Base-by-base conservation (phyloP, 2,329 filamentous ascomycete genomes). In the Tolypocladium tundrense region DNA sequence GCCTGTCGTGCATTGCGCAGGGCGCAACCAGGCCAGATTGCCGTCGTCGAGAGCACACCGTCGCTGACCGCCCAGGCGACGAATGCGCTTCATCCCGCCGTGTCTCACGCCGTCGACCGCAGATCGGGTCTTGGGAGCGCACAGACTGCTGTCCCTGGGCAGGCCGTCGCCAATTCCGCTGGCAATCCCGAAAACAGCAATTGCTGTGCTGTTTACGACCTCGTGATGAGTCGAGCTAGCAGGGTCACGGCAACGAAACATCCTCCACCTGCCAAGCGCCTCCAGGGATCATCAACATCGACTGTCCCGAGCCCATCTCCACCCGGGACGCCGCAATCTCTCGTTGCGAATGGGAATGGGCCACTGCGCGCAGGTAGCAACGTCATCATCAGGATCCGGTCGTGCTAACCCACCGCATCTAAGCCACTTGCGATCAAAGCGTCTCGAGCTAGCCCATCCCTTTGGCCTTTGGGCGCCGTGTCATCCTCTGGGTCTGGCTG, bases 371-470 rank as follows among this genome's bases (percentile, higher is more conserved):
- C 42, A 57, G 27, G 55, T 40, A 16, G 27, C 31, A 55, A 60
- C 59, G 57, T 60, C 59, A 60, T 60, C 53, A 45, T 58, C 54
- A 54, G 45, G n/a, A 39, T 39, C 41, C 41, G 39, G 40, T 35
- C 27, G 41, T 14, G 31, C 21, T 35, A 21, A 11, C 33, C 41
- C 42, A 42, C 43, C 19, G 19, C 56, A 27, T 52, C 43, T 57
- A 37, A 58, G 56, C 56, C 56, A 54, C 56, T 39, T 33, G 51
- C 50, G 54, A 58, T 54, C 37, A 54, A 52, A 39, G 21, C 19
- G 39, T 48, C 39, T 54, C 24, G 40, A 42, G 33, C 53, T 48
- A 50, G 27, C 27, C 45, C 45, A 19, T 33, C 27, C 6, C 16
- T 13, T 9, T 19, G 40, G 16, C 41, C 10, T 42, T 21, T 9